Evolutionary conservation across 176 grass and related monocot genomes (phyloP).

Genomic region (Aegilops sharonensis): DNA sequence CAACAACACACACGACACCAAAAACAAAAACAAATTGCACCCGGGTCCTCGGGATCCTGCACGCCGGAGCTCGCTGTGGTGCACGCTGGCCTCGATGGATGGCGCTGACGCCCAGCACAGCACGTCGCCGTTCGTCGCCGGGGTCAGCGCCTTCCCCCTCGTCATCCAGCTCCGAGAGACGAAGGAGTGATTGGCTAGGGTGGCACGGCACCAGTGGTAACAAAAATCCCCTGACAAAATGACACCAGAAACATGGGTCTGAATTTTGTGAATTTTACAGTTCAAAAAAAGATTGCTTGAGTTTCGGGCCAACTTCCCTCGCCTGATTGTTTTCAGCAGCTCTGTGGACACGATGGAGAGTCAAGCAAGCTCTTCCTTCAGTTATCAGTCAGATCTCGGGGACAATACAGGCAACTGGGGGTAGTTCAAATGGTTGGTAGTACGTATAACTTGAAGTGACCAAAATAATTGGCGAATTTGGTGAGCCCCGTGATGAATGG

Average conservation of each 20-base stretch:
- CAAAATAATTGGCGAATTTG: neutral
- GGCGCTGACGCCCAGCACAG: too few species aligned
- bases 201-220: conserved; percentile 2
- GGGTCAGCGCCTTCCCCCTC: too few species aligned
- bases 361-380: conserved; percentile 50
- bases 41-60: too few species aligned
- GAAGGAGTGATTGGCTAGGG: conserved; percentile 6
- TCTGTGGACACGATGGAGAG: conserved; percentile 67
- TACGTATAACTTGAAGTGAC: neutral
- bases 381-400: conserved; percentile 55
- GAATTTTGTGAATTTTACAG: neutral
- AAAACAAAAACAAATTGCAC: too few species aligned
- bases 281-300: neutral
- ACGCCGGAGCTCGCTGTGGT: too few species aligned
- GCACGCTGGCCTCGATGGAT: too few species aligned
- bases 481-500: neutral
- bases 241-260: neutral
- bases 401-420: conserved; percentile 43
- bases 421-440: neutral
- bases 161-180: too few species aligned
- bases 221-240: too few species aligned
- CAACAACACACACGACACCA: too few species aligned
- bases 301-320: conserved; percentile 42
- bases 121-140: too few species aligned
- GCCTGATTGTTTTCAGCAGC: conserved; percentile 20